Evolutionary conservation across 2,329 filamentous ascomycete genomes (phyloP), one percentile per base, ranked within the genome.

Genomic region (Xylaria sp.): DNA sequence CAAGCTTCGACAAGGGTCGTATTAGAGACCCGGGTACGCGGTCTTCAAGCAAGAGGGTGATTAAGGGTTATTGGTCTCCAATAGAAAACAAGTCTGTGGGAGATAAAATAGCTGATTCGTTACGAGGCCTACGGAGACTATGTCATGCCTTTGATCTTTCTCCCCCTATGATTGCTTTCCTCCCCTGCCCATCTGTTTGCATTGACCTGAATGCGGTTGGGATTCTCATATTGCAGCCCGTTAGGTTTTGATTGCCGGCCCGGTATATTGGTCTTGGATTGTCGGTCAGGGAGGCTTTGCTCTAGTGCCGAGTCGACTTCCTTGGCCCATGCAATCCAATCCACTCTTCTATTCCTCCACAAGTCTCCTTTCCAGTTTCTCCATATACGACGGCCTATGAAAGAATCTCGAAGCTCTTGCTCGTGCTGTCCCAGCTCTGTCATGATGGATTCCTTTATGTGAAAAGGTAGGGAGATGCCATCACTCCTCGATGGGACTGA

Each of bases 301-400:
- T 67, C 68, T n/a, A 63, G 56, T n/a, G 37, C 45, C 11, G 69
- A 67, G 65, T 80, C 78, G 14, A 80, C 77, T 67, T 85, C 83
- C 74, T 83, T 86, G 63, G 82, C 82, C 83, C 84, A 87, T 2
- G 76, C 70, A 64, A 85, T 82, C 85, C 85, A 88, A 51, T 87
- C 84, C 15, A 77, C 73, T 51, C 80, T 74, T 43, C 81, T 76
- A 50, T 81, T 81, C 70, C 81, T 83, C 84, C 84, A 87, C 73
- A 82, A 71, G 63, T 87, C 85, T 12, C 84, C 84, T 72, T 81
- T 83, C 84, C 85, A 87, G 38, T 77, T 78, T 25, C 83, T 78
- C 85, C 85, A 87, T 8, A 85, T 83, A 58, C 80, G 83, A 8
- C 85, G 77, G 0, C 85, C 85, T 66, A 82, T 79, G 78, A 83